Evolutionary conservation across 202 grass and related monocot genomes (phyloP), one percentile per base, ranked within the genome.

Genomic region (Bolboschoenoplectus hybrid): DNA sequence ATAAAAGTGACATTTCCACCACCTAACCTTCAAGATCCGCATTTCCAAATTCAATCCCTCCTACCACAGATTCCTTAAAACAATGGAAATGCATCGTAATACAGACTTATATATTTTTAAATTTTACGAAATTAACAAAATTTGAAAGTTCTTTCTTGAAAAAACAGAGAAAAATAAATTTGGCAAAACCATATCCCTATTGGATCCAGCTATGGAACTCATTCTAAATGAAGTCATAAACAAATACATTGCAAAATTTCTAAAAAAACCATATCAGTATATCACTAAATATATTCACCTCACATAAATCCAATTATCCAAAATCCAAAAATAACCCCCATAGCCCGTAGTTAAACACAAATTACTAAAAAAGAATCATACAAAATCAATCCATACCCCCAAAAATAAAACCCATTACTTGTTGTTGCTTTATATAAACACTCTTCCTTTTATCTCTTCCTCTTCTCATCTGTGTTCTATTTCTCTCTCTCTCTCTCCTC

Each of bases 341-440:
- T 9, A 19, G 38, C 39, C 61, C 3, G 0, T 26, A 26, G 12
- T 47, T 10, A 74, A 32, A 82, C 26, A 13, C 17, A 16, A 16
- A 63, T 34, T 65, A 50, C 43, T 34, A 52, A 66, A 38, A 67
- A 65, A 83, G 2, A 82, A 52, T 36, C 34, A 50, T n/a, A 36
- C 26, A 71, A 71, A 58, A 84, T 41, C 32, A 17, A 67, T 53
- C 26, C 26, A 26, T 16, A 81, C 3, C 9, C 58, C 20, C 66
- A 7, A 51, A 67, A 65, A 67, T 67, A 50, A 6, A 84, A 53
- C 3, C 63, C 82, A 60, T 13, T 70, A 53, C 19, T 57, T 9
- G 13, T 39, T 84, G 7, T 3, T 69, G 45, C 49, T 41, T 71
- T 86, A 78, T 86, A 86, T 76, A 86, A 7, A 16, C 13, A 13